Base-by-base conservation (phyloP, 2,329 filamentous ascomycete species). In the Xylaria sp. region DNA sequence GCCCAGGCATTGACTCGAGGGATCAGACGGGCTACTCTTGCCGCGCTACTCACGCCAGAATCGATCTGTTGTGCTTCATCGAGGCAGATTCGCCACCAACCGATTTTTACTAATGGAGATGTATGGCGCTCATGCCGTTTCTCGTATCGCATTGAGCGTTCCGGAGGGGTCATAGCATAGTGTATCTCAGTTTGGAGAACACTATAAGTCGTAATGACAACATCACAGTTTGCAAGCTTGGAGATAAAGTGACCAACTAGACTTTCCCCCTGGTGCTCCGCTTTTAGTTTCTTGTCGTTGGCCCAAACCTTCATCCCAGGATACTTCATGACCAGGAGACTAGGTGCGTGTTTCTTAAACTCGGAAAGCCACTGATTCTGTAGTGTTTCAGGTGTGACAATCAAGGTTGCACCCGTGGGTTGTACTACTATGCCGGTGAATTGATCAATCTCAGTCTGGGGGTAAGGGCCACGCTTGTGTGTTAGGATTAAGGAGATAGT, bases 41-140 rank as follows among this genome's bases (percentile, higher is more conserved):
- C 94, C 32, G 95, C 93, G 73, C 93, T 90, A 74, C 89, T 94
- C 3, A 97, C 90, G 39, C 94, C 93, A 72, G 89, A 95, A 77
- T 98, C 95, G 50, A 98, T 90, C 92, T 97, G 97, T 76, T 99
- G 96, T 0, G 95, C 90, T 82, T 90, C 94, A 67, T 92, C 90
- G 1, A 92, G 84, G 62, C 89, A 90, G 1, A 97, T 88, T 50
- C 95, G 87, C 93, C 94, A 98, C 94, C 93, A 98, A 1, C 86
- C 89, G 19, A 98, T 88, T 72, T 92, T 88, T 9, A 94, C 89
- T 6, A 98, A 83, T 0, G 94, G 94, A 4, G 93, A 96, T 60
- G 85, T 90, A 2, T 86, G 85, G 32, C 90, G 85, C 68, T 89
- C 84, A 64, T 92, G 91, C 64, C 87, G 89, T 73, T 90, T 88